These are phyloP conservation scores for Epichloe baconii DNA, from an alignment of 2,329 filamentous ascomycete species.

Conservation along the genomic window DNA sequence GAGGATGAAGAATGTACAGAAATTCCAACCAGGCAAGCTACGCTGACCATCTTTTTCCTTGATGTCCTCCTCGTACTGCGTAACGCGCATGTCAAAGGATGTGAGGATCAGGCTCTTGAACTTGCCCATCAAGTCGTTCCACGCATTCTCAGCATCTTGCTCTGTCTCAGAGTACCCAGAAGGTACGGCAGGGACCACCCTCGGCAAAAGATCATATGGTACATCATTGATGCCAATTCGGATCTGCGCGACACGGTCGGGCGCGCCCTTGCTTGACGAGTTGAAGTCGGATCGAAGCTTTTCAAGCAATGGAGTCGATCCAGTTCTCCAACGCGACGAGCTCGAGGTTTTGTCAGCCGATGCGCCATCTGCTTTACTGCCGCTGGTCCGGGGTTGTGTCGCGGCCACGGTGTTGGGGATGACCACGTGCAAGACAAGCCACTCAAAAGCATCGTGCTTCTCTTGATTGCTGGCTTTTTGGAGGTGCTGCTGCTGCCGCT, in stretches of 20 bases:
- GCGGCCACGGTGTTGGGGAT: slow-evolving; percentile 73
- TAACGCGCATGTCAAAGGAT: slow-evolving; percentile 82
- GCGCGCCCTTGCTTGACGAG: slow-evolving; percentile 50
- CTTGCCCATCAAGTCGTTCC: slow-evolving; percentile 73
- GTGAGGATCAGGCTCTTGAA: slow-evolving; percentile 76
- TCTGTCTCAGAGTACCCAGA: slow-evolving; percentile 56
- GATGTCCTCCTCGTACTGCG: slow-evolving; percentile 94
- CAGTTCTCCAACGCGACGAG: slow-evolving; percentile 63
- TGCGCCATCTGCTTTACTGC: slow-evolving; percentile 39
- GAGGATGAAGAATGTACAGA: slow-evolving; percentile 96
- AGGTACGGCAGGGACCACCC: slow-evolving; percentile 49
- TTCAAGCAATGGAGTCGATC: slow-evolving; percentile 73
- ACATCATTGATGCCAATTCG: slow-evolving; percentile 61
- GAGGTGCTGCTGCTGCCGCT: slow-evolving; percentile 24
- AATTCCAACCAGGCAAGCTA: slow-evolving; percentile 89
- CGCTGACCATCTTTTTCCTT: slow-evolving; percentile 80
- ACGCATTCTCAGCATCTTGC: slow-evolving; percentile 68
- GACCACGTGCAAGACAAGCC: slow-evolving; percentile 87
- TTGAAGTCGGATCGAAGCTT: slow-evolving; percentile 89
- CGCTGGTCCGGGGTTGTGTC: slow-evolving; percentile 54
- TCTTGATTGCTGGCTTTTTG: slow-evolving; percentile 55
- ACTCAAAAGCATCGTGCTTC: slow-evolving; percentile 93
- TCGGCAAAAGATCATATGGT: slow-evolving; percentile 49
- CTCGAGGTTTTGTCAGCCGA: slow-evolving; percentile 53
- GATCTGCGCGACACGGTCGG: slow-evolving; percentile 76